These are phyloP conservation scores for Steccherinum ochraceum DNA, from an alignment of 768 basidiomycete genomes.

Conservation along the genomic window DNA sequence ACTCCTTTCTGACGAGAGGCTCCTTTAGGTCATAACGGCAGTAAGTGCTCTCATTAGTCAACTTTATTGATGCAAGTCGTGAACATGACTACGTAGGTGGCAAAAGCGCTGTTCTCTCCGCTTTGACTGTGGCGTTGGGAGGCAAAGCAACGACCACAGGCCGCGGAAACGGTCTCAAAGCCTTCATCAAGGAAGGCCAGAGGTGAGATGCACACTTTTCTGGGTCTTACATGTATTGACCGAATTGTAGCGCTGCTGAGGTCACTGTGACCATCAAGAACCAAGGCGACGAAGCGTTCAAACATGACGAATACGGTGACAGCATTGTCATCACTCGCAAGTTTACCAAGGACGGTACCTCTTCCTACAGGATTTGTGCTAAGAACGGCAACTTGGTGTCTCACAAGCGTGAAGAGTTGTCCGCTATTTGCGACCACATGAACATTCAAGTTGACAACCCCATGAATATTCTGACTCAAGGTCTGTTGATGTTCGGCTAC, in stretches of 20 bases:
- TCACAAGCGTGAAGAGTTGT: conserved; percentile 77
- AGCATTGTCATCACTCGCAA: conserved; percentile 79
- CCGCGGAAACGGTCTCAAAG: conserved; percentile 76
- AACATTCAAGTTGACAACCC: conserved; percentile 97
- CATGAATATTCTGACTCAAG: conserved; percentile 90
- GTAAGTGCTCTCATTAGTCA: conserved; percentile 49
- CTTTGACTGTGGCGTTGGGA: conserved; percentile 88
- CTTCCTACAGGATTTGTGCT: conserved; percentile 78
- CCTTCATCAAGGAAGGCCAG: conserved; percentile 82
- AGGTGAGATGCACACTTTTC: conserved; percentile 38
- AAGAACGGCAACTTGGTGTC: conserved; percentile 61
- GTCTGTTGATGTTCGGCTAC: conserved; percentile 21
- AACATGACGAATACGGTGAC: conserved; percentile 77
- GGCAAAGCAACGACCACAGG: conserved; percentile 92
- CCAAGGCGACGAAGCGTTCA: conserved; percentile 85
- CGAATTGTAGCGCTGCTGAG: conserved; percentile 49
- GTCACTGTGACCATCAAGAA: conserved; percentile 85
- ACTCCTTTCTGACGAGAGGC: conserved; percentile 1
- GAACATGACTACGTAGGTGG: conserved; percentile 54
- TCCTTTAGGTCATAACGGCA: conserved; percentile 79
- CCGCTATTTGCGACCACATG: conserved; percentile 90
- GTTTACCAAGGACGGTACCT: conserved; percentile 70
- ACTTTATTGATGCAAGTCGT: background rate
- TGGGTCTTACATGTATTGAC: background rate
- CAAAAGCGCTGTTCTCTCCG: conserved; percentile 91